phyloP scores from a whole-genome alignment of 495 filamentous ascomycete species.

The Podospora comata region DNA sequence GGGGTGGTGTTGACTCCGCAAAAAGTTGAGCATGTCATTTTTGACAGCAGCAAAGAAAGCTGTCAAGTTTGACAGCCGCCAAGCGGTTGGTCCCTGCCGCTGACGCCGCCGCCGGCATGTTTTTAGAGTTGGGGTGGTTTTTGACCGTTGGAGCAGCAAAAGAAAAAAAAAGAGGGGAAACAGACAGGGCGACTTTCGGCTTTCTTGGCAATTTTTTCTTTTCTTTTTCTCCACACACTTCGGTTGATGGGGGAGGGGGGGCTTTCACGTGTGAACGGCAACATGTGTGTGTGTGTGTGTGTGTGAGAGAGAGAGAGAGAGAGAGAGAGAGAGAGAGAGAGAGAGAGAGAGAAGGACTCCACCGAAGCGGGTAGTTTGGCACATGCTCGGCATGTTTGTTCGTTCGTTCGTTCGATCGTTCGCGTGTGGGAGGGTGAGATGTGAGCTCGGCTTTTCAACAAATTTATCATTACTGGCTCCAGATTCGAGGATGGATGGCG shows the following conservation, averaged over 20 bases:
- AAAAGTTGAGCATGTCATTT: background rate
- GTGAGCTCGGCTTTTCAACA: too few relatives aligned
- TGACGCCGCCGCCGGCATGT: background rate
- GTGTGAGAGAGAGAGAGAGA: too few relatives aligned
- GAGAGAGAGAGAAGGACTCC: too few relatives aligned
- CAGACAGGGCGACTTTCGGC: background rate
- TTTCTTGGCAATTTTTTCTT: background rate
- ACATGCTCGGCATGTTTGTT: too few relatives aligned
- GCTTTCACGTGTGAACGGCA: background rate
- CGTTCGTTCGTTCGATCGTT: too few relatives aligned
- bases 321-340: too few relatives aligned
- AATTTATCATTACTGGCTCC: too few relatives aligned
- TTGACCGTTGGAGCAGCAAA: slow-evolving; percentile 11
- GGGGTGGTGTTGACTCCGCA: background rate
- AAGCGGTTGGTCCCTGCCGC: slow-evolving; percentile 3
- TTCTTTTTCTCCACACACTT: background rate
- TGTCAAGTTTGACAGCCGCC: slow-evolving; percentile 10
- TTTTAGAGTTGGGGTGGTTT: background rate
- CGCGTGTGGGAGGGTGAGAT: too few relatives aligned
- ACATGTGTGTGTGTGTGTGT: background rate
- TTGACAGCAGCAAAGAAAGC: slow-evolving; percentile 6
- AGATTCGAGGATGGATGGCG: too few relatives aligned
- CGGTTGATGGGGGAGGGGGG: too few relatives aligned
- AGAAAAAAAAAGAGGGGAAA: background rate
- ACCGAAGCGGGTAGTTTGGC: too few relatives aligned